Base-by-base conservation (phyloP, 306 rosid genomes). In the Dalbergia oliveri region DNA sequence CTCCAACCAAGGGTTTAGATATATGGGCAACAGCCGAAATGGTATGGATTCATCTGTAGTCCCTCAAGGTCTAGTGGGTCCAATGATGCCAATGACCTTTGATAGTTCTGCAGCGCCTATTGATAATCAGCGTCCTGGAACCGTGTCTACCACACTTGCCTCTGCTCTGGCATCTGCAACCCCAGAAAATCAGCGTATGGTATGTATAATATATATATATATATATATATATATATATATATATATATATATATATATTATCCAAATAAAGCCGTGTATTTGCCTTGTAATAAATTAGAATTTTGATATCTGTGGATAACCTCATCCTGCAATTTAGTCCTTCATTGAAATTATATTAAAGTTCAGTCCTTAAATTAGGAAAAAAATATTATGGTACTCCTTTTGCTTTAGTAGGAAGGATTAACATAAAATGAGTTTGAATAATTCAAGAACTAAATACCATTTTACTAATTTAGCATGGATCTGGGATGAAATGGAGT, bases 131-230 rank as follows among this genome's bases (percentile, higher is more conserved):
- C 89, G 71, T 45, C 58, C 91, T 18, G 90, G 87, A 51, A 73
- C 79, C 0, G 60, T 82, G 81, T 93, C 93, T 56, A 78, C 97
- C 34, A 74, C 92, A n/a, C 94, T 94, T 67, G 88, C 94, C 58
- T 94, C 98, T 31, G 87, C 94, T 16, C 78, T 94, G 79, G 94
- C 98, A 33, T 88, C 95, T 58, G 97, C 99, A 41, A 85, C 90
- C 51, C 97, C 88, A 1, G 92, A 93, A 56, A 80, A 88, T 59
- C 97, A 91, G 86, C 94, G 91, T 16, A 6, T 82, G 91, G 99
- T 94, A 83, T 10, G 87, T 76, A 19, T 26, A 37, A 11, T 26
- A 26, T 26, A 26, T 26, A 26, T 26, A 26, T 0, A 0, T 0
- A 26, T 26, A 26, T 26, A 26, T 26, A 26, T 26, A 26, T 26